Evolutionary conservation across 2,329 filamentous ascomycete genomes (phyloP).

Genomic region (Colletotrichum musae): DNA sequence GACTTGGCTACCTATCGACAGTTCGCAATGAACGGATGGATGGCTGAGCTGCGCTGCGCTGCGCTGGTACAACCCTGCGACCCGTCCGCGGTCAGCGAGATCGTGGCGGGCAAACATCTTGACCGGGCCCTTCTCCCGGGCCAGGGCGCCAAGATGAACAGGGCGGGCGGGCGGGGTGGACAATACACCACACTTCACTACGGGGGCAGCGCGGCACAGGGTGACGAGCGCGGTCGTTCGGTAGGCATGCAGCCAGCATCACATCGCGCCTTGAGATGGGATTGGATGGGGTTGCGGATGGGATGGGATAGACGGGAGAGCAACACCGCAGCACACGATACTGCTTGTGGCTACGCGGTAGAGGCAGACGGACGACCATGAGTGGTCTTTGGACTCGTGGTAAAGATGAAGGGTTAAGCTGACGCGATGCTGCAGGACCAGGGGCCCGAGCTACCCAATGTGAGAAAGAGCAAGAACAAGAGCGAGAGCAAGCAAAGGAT

Average conservation of each 20-base stretch:
- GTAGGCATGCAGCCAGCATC: constrained; percentile 10
- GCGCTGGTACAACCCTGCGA: no score
- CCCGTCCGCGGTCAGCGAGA: constrained; percentile 1
- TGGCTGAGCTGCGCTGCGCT: no score
- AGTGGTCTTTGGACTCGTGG: constrained; percentile 11
- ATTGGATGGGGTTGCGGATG: neutral
- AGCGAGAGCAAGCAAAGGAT: neutral
- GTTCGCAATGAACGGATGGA: neutral
- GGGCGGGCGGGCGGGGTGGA: neutral
- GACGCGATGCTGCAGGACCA: constrained; percentile 23
- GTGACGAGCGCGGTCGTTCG: neutral
- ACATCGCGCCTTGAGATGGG: constrained; percentile 12
- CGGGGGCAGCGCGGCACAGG: neutral
- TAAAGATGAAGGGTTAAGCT: constrained; percentile 25
- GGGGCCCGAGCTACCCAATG: constrained; percentile 13
- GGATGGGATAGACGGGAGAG: constrained; percentile 22
- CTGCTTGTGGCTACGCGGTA: neutral
- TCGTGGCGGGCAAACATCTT: constrained; percentile 11
- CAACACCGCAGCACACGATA: constrained; percentile 21
- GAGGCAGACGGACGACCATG: no score
- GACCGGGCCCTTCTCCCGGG: neutral
- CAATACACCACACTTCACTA: neutral
- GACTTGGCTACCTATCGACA: constrained; percentile 21
- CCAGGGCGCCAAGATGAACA: neutral
- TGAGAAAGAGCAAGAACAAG: constrained; percentile 8